Conservation (phyloP, 1,284 basidiomycete genomes). For the Athelia psychrophila region DNA sequence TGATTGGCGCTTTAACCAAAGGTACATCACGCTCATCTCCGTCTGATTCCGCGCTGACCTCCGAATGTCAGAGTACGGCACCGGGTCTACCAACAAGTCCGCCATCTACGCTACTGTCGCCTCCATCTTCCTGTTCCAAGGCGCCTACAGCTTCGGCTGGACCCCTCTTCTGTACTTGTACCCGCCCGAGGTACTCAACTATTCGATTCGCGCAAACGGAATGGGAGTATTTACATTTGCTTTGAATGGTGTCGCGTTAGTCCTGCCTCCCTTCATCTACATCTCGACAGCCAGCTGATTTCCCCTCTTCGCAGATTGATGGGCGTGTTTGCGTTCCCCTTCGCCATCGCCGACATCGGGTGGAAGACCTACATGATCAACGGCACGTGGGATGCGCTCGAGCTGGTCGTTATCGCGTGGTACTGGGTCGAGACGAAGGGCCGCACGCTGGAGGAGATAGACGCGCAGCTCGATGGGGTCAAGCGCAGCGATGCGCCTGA, state of each 20-base stretch:
- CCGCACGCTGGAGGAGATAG: constrained; percentile 20
- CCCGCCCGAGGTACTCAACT: constrained; percentile 19
- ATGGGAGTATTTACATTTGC: constrained; percentile 17
- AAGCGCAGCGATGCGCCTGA: constrained; percentile 16
- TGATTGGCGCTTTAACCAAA: constrained; percentile 20
- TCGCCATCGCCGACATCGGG: constrained; percentile 15
- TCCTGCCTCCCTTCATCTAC: neutral
- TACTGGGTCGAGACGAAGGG: constrained; percentile 20
- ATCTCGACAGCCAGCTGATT: neutral
- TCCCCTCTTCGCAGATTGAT: constrained; percentile 10
- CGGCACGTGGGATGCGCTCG: constrained; percentile 19
- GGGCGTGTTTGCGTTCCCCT: constrained; percentile 20
- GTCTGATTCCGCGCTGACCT: neutral
- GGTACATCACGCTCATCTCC: constrained; percentile 3
- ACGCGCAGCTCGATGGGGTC: constrained; percentile 17
- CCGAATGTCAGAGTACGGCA: constrained; percentile 12
- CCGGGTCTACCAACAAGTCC: constrained; percentile 14
- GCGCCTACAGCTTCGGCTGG: constrained; percentile 20
- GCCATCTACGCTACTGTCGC: constrained; percentile 20
- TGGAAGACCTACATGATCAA: constrained; percentile 24
- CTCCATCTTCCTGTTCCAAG: constrained; percentile 20
- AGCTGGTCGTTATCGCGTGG: constrained; percentile 12
- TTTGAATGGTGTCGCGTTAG: constrained; percentile 17
- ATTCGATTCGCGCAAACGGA: constrained; percentile 20
- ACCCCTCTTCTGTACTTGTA: constrained; percentile 20